These are phyloP conservation scores for Penicillium angulare DNA, from an alignment of 495 filamentous ascomycete genomes.

Conservation along the genomic window DNA sequence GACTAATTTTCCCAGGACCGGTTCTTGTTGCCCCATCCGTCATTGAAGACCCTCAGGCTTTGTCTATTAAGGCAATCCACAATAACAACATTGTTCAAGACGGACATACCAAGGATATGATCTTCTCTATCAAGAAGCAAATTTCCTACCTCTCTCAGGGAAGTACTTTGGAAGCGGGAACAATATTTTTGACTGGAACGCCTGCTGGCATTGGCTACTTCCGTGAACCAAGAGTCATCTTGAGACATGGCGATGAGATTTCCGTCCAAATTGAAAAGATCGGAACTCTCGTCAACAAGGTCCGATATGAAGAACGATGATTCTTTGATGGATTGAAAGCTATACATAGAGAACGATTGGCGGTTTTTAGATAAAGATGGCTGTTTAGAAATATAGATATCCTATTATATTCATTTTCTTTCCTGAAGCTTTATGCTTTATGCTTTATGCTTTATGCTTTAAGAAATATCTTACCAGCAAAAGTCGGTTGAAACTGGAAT, in stretches of 20 bases:
- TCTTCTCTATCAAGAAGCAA: conserved; percentile 30
- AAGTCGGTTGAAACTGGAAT: too few relatives aligned
- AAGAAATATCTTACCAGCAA: too few relatives aligned
- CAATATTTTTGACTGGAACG: conserved; percentile 45
- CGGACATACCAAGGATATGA: conserved; percentile 28
- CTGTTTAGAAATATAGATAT: too few relatives aligned
- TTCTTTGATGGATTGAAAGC: too few relatives aligned
- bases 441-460: too few relatives aligned
- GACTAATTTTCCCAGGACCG: conserved; percentile 23
- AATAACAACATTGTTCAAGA: conserved; percentile 12
- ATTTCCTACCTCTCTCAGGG: conserved; percentile 39
- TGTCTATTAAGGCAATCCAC: conserved; percentile 12
- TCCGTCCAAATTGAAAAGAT: conserved; percentile 46
- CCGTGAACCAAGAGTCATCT: conserved; percentile 41
- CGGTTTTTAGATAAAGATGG: too few relatives aligned
- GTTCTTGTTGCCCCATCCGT: conserved; percentile 34
- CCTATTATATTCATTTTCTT: too few relatives aligned
- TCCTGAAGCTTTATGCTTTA: too few relatives aligned
- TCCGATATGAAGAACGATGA: conserved; percentile 20
- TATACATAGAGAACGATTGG: too few relatives aligned
- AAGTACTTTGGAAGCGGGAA: conserved; percentile 37
- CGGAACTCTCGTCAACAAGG: conserved; percentile 29
- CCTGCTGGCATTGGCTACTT: conserved; percentile 39
- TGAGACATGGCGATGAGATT: conserved; percentile 54
- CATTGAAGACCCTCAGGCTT: conserved; percentile 25